A percentile compares a stretch with the other conserved stretches of the same genome.
phyloP scores from a whole-genome alignment of 768 basidiomycete species.

The Rhizopogon salebrosus region DNA sequence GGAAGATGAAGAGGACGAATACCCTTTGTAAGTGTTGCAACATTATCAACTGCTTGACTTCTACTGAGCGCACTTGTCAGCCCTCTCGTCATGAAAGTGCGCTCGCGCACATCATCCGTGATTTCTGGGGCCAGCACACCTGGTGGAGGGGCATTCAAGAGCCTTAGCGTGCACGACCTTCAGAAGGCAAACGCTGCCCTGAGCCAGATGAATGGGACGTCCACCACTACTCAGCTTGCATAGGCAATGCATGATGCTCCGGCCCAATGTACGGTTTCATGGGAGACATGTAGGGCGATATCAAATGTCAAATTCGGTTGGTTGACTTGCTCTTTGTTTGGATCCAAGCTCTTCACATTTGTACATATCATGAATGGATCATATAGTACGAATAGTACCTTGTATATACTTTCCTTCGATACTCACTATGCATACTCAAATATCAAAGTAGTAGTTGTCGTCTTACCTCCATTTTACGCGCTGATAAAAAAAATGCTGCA shows the following conservation, averaged over 20 bases:
- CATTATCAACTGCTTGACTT: background rate
- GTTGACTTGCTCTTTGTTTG: no score
- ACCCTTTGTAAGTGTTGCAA: conserved; percentile 69
- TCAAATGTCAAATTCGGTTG: background rate
- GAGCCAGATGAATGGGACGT: conserved; percentile 42
- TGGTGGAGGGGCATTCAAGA: conserved; percentile 74
- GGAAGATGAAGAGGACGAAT: conserved; percentile 87
- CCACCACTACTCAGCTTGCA: background rate
- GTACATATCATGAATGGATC: background rate
- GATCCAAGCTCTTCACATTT: background rate
- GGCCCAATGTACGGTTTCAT: background rate
- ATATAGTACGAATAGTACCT: no score
- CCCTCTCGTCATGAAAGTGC: conserved; percentile 87
- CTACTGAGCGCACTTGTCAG: conserved; percentile 31
- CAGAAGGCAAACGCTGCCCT: conserved; percentile 85
- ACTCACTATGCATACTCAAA: background rate
- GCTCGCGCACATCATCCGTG: conserved; percentile 77
- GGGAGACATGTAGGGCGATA: background rate
- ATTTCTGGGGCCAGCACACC: conserved; percentile 76
- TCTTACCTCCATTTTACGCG: background rate
- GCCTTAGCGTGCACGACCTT: conserved; percentile 84
- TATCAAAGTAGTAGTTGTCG: background rate
- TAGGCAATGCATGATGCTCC: background rate
- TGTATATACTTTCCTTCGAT: background rate
- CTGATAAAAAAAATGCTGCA: background rate